Percentiles rank a stretch among this genome's conserved stretches.
Evolutionary conservation across 164 flowering plant genomes (phyloP).

Genomic region (Nelumbo lutea): DNA sequence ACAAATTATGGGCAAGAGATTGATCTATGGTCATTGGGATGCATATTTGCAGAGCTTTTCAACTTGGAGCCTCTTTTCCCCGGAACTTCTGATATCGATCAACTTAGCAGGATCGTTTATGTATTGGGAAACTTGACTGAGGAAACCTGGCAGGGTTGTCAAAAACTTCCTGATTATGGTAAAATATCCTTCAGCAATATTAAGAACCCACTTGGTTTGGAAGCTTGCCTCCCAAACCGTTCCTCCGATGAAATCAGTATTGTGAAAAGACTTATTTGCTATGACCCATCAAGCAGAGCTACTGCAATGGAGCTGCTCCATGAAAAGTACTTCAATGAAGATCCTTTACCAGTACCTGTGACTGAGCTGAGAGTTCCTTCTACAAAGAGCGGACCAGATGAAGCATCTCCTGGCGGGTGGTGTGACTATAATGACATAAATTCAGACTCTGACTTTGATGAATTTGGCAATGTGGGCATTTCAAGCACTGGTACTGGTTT

Average conservation of each 20-base stretch:
- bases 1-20: conserved; percentile 67
- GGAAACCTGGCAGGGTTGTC: conserved; percentile 69
- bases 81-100: conserved; percentile 91
- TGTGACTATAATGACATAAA: conserved; percentile 34
- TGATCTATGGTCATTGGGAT: conserved; percentile 92
- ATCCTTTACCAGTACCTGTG: conserved; percentile 67
- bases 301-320: conserved; percentile 71
- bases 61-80: conserved; percentile 80
- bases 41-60: conserved; percentile 85
- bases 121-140: conserved; percentile 70
- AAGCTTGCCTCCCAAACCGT: conserved; percentile 47
- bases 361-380: conserved; percentile 66
- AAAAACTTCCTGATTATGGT: conserved; percentile 67
- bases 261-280: conserved; percentile 56
- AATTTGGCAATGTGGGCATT: conserved; percentile 40
- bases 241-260: conserved; percentile 54
- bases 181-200: conserved; percentile 60
- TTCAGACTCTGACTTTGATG: conserved; percentile 80
- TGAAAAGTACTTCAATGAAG: conserved; percentile 66
- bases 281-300: conserved; percentile 68
- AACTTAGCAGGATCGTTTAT: conserved; percentile 57
- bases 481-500: conserved; percentile 52
- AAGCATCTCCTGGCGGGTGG: conserved; percentile 49
- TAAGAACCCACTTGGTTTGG: conserved; percentile 57
- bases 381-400: conserved; percentile 39